Percentiles rank a stretch among this genome's conserved stretches.
These are phyloP conservation scores for Penicillium maclennaniae DNA, from an alignment of 495 filamentous ascomycete genomes.

Conservation along the genomic window DNA sequence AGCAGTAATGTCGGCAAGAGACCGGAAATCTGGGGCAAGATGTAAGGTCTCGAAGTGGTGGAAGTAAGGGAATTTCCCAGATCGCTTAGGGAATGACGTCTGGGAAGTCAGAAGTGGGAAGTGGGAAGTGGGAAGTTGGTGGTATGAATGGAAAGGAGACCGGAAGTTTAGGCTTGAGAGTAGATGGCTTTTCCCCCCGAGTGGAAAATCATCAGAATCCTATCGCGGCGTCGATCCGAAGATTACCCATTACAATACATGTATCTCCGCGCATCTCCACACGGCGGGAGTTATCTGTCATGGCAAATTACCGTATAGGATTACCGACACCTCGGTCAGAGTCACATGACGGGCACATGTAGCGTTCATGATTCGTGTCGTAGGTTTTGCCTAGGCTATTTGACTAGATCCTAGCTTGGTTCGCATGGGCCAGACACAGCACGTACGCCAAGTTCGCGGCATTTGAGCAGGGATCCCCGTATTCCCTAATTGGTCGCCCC, in stretches of 20 bases:
- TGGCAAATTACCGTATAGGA: conserved; percentile 19
- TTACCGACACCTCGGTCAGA: conserved; percentile 4
- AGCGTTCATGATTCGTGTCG: background rate
- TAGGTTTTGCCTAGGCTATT: background rate
- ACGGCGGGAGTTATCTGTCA: background rate
- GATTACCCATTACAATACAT: conserved; percentile 21
- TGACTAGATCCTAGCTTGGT: background rate
- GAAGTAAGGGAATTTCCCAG: conserved; percentile 1
- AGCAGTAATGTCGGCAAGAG: conserved; percentile 6
- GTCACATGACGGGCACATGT: conserved; percentile 8
- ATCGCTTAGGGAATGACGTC: conserved; percentile 13
- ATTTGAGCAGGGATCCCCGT: background rate
- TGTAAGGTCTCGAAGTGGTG: background rate
- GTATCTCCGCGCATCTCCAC: conserved; percentile 18
- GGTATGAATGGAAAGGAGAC: background rate
- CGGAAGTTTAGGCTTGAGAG: background rate
- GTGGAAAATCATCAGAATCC: background rate
- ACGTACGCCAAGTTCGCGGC: no score
- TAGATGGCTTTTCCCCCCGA: background rate
- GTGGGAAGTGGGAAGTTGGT: background rate
- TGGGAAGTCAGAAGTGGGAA: conserved; percentile 4
- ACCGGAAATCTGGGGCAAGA: background rate
- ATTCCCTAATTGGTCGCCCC: background rate
- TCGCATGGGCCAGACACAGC: background rate
- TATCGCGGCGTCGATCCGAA: background rate